phyloP scores from a whole-genome alignment of 257 asterid genomes.

The Galeopsis tetrahit region DNA sequence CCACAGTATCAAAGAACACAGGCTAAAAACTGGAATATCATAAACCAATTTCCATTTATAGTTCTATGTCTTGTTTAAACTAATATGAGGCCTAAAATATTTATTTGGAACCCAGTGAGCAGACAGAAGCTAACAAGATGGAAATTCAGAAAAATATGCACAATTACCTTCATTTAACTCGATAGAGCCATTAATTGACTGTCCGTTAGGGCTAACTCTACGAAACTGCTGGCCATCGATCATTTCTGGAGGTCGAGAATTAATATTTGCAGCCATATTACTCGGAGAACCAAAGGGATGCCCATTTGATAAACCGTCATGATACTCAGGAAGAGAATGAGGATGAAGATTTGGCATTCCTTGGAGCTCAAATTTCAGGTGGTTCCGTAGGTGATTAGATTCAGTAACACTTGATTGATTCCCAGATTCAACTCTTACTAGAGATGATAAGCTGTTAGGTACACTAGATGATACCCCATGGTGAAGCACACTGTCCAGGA shows the following conservation, averaged over 20 bases:
- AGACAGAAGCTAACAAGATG: slow-evolving; percentile 12
- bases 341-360: slow-evolving; percentile 65
- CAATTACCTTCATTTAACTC: slow-evolving; percentile 71
- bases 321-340: slow-evolving; percentile 82
- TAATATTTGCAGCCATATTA: slow-evolving; percentile 59
- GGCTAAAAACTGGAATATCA: not conserved
- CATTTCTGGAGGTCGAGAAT: slow-evolving; percentile 56
- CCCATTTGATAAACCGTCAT: slow-evolving; percentile 69
- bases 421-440: slow-evolving; percentile 59
- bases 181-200: slow-evolving; percentile 54
- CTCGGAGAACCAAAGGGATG: slow-evolving; percentile 70
- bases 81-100: not conserved
- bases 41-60: slow-evolving; percentile 1
- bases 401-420: slow-evolving; percentile 58
- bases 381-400: slow-evolving; percentile 58
- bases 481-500: slow-evolving; percentile 62
- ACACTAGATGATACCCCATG: slow-evolving; percentile 67
- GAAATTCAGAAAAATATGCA: slow-evolving; percentile 9
- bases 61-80: slow-evolving; percentile 19
- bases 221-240: slow-evolving; percentile 66
- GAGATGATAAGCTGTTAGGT: slow-evolving; percentile 66
- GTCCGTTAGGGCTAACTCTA: slow-evolving; percentile 63
- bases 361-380: slow-evolving; percentile 60
- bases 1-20: slow-evolving; percentile 17
- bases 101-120: slow-evolving; percentile 3